Base-by-base conservation (phyloP, 2,329 filamentous ascomycete species). In the Scedosporium dehoogii region DNA sequence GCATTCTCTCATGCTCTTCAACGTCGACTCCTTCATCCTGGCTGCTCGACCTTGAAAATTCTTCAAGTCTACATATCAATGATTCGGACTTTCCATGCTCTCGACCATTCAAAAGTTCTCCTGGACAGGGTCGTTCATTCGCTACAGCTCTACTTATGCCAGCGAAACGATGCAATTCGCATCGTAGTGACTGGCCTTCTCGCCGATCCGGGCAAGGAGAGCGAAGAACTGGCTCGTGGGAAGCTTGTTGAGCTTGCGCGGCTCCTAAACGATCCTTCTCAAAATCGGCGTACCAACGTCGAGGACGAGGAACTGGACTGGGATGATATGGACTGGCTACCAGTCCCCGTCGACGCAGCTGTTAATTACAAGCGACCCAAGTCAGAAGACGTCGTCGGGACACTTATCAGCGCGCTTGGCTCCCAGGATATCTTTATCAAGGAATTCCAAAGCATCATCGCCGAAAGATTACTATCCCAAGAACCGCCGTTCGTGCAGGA, bases 401-500 rank as follows among this genome's bases (percentile, higher is more conserved):
- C 92, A 60, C 79, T 99, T 53, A 90, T 97, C 67, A 89, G 86
- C 63, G 85, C 96, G 0, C 90, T 96, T 67, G 93, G 96, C 12
- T 89, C 89, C 18, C 91, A 92, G 67, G 93, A 97, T 60, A 84
- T 89, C 56, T 97, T 97, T 70, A 94, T 97, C 74, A 96, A 92
- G 68, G 93, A 97, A 72, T 89, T 99, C 65, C 92, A 96, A 70
- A 86, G 82, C 61, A 90, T 96, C 53, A 83, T 99, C n/a, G 90
- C 90, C 4, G 91, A 96, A 65, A 87, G 92, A 57, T 77, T 99
- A 3, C 75, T 89, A 5, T 84, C 79, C 63, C 85, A 84, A 57
- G 87, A 88, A 64, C 79, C 83, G 18, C 80, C 84, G 25, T 96
- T 92, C 68, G 83, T 89, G 64, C 91, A 91, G 72, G 94, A 89